Evolutionary conservation across 1,284 basidiomycete species (phyloP).

Genomic region (Marasmius tenuissimus): DNA sequence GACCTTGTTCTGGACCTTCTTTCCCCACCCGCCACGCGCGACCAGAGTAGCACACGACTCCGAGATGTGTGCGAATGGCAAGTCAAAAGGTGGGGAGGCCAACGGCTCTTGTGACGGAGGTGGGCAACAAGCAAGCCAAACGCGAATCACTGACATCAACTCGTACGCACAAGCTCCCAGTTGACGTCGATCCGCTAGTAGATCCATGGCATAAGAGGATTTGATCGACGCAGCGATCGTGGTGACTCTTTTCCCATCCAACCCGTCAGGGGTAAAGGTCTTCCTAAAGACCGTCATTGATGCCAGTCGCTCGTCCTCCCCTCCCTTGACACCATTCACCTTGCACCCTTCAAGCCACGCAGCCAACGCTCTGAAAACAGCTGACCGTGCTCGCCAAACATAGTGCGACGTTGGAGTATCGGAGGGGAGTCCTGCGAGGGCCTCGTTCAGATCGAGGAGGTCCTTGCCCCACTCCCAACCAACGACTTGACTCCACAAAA

Average conservation of each 20-base stretch:
- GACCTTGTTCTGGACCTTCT: slow-evolving; percentile 4
- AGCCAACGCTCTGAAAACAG: slow-evolving; percentile 56
- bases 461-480: slow-evolving; percentile 77
- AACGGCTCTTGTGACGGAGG: slow-evolving; percentile 33
- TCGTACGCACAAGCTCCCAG: slow-evolving; percentile 34
- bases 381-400: slow-evolving; percentile 24
- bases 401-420: no score
- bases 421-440: neutral
- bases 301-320: slow-evolving; percentile 57
- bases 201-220: slow-evolving; percentile 10
- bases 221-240: slow-evolving; percentile 32
- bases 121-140: slow-evolving; percentile 63
- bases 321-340: slow-evolving; percentile 68
- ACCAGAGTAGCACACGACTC: slow-evolving; percentile 49
- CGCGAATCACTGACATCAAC: slow-evolving; percentile 51
- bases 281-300: slow-evolving; percentile 33
- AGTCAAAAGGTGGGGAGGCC: slow-evolving; percentile 46
- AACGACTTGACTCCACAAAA: slow-evolving; percentile 85
- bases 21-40: slow-evolving; percentile 49
- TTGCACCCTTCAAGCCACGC: slow-evolving; percentile 76
- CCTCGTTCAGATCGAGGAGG: slow-evolving; percentile 38
- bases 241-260: slow-evolving; percentile 37
- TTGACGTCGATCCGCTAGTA: slow-evolving; percentile 18
- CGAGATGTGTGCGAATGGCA: slow-evolving; percentile 59
- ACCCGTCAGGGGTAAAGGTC: slow-evolving; percentile 39